Evolutionary conservation across 306 rosid genomes (phyloP), one percentile per base, ranked within the genome.

Genomic region (Rosa rugosa): DNA sequence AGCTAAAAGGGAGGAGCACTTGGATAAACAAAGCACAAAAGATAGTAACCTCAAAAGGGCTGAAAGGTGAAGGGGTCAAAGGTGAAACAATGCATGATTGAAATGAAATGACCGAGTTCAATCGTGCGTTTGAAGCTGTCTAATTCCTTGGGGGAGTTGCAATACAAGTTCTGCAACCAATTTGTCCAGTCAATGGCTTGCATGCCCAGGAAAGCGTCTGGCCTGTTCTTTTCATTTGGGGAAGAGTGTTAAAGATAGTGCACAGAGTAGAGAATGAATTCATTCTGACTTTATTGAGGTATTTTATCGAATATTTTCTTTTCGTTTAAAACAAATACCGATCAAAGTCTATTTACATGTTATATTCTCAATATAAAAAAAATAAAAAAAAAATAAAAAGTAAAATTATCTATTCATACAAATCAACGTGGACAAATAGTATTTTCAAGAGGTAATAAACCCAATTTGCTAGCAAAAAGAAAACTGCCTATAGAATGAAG

Each of bases 1-100:
- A 73, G 80, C 75, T 50, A 49, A 60, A 85, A 83, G 77, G 82
- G 79, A 42, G 69, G 79, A 80, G 88, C 91, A 87, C 89, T 87
- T 85, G 50, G 40, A 80, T 50, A 45, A 68, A 44, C 60, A 57
- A 73, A 80, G 51, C 18, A 47, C 50, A 74, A 51, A 80, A 80
- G 73, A 41, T n/a, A 46, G 85, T n/a, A 69, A 57, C 90, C 92
- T 90, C 85, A 87, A 94, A 94, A 94, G 97, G 87, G 96, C 85
- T 90, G 97, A 94, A 94, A 94, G 97, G 66, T 82, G 54, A 81
- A 76, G 82, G 88, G 23, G 11, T 86, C 85, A 90, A 82, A 86
- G 73, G 18, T 71, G 42, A 85, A 81, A 79, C 82, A 84, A 83
- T 80, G 78, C 42, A 74, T 79, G 82, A 81, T 87, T 79, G 86